Evolutionary conservation across 2,329 filamentous ascomycete genomes (phyloP).

Genomic region (Penicillium olsonii): DNA sequence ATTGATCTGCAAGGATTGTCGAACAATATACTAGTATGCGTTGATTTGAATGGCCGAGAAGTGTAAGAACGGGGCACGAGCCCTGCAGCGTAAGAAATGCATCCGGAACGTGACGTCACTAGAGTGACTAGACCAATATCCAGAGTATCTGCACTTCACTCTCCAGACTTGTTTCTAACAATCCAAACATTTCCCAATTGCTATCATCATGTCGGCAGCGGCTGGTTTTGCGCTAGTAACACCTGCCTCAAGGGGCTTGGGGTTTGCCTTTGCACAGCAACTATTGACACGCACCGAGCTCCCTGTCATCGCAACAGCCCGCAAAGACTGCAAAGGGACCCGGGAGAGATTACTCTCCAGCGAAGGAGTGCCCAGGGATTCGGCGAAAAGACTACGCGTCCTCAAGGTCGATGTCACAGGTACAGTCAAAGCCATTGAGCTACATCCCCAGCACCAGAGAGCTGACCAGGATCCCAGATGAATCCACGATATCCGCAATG

Average conservation of each 20-base stretch:
- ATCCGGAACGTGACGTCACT: conserved; percentile 13
- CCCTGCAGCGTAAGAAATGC: too few species aligned
- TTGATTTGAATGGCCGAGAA: too few species aligned
- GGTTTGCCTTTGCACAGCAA: conserved; percentile 60
- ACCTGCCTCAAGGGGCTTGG: conserved; percentile 65
- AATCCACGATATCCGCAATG: conserved; percentile 59
- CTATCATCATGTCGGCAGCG: conserved; percentile 7
- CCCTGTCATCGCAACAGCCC: conserved; percentile 62
- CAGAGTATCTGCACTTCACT: too few species aligned
- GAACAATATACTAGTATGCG: too few species aligned
- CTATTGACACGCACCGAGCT: conserved; percentile 58
- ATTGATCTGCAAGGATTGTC: too few species aligned
- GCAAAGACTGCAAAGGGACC: conserved; percentile 54
- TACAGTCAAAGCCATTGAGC: conserved; percentile 30
- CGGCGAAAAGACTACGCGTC: conserved; percentile 52
- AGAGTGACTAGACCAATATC: too few species aligned
- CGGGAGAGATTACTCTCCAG: conserved; percentile 54
- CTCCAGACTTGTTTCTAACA: too few species aligned
- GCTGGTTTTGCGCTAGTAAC: conserved; percentile 43
- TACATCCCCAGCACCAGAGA: too few species aligned
- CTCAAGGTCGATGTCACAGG: conserved; percentile 60
- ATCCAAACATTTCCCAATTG: too few species aligned
- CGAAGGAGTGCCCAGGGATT: conserved; percentile 42
- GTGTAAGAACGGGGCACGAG: too few species aligned
- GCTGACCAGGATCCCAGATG: conserved; percentile 49